Evolutionary conservation across 192 early-diverging fungal genomes (phyloP), one percentile per base, ranked within the genome.

Genomic region (Coemansia sp.): DNA sequence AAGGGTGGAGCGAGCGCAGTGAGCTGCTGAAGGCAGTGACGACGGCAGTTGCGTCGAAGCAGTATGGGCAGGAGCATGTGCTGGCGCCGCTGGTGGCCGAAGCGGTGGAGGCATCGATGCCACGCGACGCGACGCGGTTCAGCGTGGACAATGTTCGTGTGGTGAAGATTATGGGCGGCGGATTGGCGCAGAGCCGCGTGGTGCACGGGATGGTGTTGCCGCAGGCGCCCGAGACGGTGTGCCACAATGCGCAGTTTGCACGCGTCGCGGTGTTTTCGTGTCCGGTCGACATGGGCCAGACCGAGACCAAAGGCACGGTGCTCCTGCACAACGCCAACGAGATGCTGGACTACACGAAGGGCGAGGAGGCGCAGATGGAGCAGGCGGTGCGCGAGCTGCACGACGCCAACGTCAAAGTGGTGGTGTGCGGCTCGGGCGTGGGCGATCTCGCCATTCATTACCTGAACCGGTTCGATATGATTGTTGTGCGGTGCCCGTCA

Each of bases 301-400:
- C 96, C 25, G 96, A 98, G 76, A 98, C 96, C 45, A 98, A 98
- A 88, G 96, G 96, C 54, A 98, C 96, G 15, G 96, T 98, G 50
- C 85, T 98, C 74, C 93, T 98, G 77, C 90, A 95, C 70, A 96
- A 90, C 75, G 96, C 96, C 48, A 79, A 86, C 55, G 96, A 97
- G 73, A 97, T 98, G 96, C 84, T 97, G 24, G 89, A 92, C 73
- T 98, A 97, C 78, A 91, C 89, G 53, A 94, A 94, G 79, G 96
- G 90, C 58, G 96, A 98, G 79, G 96, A 98, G 79, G 83, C 84
- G 62, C 91, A 93, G 66, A 84, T 98, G 65, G 95, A 96, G 81
- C 84, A 83, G 57, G 83, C 76, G 17, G 87, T 97, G 75, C 87
- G 88, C 77, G 92, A 95, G 78, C 79, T 98, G 66, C 91, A 90